Evolutionary conservation across 371 early-diverging fungal genomes (phyloP).

Genomic region (Mucor circinelloides): DNA sequence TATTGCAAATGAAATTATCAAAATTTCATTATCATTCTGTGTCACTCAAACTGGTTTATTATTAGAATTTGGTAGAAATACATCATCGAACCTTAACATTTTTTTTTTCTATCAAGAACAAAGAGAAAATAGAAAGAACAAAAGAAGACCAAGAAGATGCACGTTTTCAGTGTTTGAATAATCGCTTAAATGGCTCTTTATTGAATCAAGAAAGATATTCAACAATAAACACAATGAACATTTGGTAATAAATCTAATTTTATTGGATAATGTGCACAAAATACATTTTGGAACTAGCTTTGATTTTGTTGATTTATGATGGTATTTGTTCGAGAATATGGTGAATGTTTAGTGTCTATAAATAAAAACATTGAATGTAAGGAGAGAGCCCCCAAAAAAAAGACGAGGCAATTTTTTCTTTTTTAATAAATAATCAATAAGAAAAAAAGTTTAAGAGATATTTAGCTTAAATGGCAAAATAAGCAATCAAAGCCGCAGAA

Average conservation of each 20-base stretch:
- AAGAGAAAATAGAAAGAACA: neutral
- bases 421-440: neutral
- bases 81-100: too few species aligned
- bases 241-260: neutral
- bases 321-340: neutral
- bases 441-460: neutral
- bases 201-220: neutral
- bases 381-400: neutral
- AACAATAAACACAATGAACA: neutral
- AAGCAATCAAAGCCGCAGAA: slow-evolving; percentile 14
- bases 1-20: neutral
- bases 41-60: neutral
- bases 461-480: slow-evolving; percentile 5
- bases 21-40: neutral
- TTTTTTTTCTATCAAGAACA: neutral
- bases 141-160: neutral
- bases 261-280: neutral
- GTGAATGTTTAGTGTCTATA: neutral
- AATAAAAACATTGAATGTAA: neutral
- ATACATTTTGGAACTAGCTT: neutral
- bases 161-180: neutral
- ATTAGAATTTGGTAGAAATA: neutral
- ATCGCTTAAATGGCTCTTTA: neutral
- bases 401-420: neutral
- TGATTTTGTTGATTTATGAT: neutral